Conservation (phyloP, 2,329 filamentous ascomycete genomes). For the Fusarium subtropicale region DNA sequence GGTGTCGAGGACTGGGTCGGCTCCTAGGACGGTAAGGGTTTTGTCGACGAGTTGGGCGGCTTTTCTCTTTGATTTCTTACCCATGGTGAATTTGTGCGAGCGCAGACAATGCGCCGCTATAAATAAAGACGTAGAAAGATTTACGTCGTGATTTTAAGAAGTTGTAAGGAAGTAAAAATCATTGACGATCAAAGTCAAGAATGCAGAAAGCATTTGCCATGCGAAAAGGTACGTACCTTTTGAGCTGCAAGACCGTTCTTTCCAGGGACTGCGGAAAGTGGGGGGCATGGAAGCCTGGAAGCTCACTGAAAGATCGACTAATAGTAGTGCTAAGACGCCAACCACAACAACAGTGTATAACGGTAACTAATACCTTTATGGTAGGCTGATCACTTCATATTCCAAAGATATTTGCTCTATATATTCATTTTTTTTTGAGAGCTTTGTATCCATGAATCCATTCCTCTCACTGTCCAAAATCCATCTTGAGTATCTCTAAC, state of each 20-base stretch:
- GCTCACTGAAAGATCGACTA: conserved; percentile 3
- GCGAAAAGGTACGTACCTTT: conserved; percentile 34
- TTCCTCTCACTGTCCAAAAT: conserved; percentile 50
- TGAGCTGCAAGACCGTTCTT: not conserved
- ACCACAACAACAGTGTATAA: not conserved
- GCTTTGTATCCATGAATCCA: not conserved
- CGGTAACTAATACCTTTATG: not conserved
- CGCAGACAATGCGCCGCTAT: conserved; percentile 26
- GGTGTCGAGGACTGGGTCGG: conserved; percentile 20
- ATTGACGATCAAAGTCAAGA: conserved; percentile 4
- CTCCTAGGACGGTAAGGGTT: conserved; percentile 37
- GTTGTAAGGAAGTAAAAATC: conserved; percentile 29
- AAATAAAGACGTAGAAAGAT: not conserved
- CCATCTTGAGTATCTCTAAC: conserved; percentile 55
- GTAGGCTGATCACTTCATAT: not conserved
- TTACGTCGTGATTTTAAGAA: conserved; percentile 1
- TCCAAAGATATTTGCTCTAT: not conserved
- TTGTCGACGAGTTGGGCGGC: conserved; percentile 22
- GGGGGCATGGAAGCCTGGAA: not conserved
- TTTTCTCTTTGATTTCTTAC: conserved; percentile 43
- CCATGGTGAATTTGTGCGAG: conserved; percentile 35
- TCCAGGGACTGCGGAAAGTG: conserved; percentile 4
- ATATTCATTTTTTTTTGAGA: not conserved
- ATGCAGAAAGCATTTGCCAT: conserved; percentile 18
- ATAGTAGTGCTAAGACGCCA: not conserved